These are phyloP conservation scores for Phytophthora pinifolia DNA, from an alignment of 352 stramenopile genomes.

Conservation along the genomic window DNA sequence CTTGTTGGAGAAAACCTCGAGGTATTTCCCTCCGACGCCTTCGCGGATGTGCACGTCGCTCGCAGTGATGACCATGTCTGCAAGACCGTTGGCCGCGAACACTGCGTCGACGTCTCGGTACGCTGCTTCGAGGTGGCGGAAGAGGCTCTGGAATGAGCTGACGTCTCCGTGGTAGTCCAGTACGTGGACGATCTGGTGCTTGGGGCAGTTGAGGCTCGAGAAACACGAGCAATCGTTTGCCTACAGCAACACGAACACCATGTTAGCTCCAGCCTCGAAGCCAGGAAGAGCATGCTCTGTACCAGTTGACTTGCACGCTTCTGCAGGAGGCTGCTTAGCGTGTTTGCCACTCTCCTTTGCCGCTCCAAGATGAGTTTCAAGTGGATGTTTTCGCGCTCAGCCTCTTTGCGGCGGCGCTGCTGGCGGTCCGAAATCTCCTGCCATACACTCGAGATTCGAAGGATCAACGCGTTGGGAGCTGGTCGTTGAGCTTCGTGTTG, in stretches of 20 bases:
- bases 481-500: neutral
- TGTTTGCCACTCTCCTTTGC: constrained; percentile 40
- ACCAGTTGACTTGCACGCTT: constrained; percentile 28
- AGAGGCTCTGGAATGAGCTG: constrained; percentile 14
- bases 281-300: neutral
- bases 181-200: constrained; percentile 17
- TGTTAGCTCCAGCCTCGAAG: too few species aligned
- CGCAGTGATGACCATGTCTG: constrained; percentile 16
- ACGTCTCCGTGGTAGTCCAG: constrained; percentile 18
- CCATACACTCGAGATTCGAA: constrained; percentile 22
- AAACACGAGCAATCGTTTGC: constrained; percentile 17
- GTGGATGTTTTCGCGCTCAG: constrained; percentile 35
- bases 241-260: constrained; percentile 2
- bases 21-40: constrained; percentile 9
- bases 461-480: constrained; percentile 1
- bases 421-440: constrained; percentile 23
- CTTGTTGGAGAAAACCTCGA: constrained; percentile 31
- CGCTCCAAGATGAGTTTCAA: constrained; percentile 40
- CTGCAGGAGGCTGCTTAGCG: constrained; percentile 35
- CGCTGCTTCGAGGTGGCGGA: constrained; percentile 21
- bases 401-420: constrained; percentile 19
- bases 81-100: constrained; percentile 26
- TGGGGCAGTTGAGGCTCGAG: constrained; percentile 11
- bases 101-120: constrained; percentile 19
- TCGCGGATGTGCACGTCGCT: constrained; percentile 25